A percentile compares a stretch with the other conserved stretches of the same genome.
Evolutionary conservation across 2,329 filamentous ascomycete genomes (phyloP).

Genomic region (Fusarium agapanthi): DNA sequence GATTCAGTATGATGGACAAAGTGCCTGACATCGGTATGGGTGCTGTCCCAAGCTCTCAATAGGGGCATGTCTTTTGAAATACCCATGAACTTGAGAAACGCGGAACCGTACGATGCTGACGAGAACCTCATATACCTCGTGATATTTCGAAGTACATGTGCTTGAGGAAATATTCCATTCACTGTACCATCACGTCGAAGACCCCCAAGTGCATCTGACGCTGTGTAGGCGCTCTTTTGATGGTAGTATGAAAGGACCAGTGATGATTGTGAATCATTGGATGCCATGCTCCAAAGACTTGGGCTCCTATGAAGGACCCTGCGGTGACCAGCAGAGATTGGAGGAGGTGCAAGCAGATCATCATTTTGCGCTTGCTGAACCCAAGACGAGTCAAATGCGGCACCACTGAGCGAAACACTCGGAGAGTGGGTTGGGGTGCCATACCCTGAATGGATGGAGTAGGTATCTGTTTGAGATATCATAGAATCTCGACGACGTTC

Average conservation of each 20-base stretch:
- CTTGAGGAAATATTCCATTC: constrained; percentile 66
- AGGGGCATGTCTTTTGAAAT: constrained; percentile 62
- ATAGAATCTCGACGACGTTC: constrained; percentile 63
- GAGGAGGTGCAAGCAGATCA: constrained; percentile 19
- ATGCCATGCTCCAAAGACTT: constrained; percentile 69
- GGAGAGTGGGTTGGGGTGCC: constrained; percentile 57
- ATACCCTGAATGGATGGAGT: constrained; percentile 59
- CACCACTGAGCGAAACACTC: constrained; percentile 41
- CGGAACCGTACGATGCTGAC: constrained; percentile 71
- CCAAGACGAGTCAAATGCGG: constrained; percentile 35
- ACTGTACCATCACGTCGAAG: constrained; percentile 63
- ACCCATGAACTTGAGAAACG: constrained; percentile 70
- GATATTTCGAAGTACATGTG: constrained; percentile 69
- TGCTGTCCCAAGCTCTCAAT: constrained; percentile 54
- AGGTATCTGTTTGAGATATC: constrained; percentile 65
- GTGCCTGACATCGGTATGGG: constrained; percentile 68
- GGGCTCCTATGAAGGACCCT: constrained; percentile 50
- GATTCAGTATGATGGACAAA: constrained; percentile 71
- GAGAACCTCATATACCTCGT: constrained; percentile 73
- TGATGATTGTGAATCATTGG: constrained; percentile 64
- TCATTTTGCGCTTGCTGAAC: constrained; percentile 25
- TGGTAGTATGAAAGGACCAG: constrained; percentile 60
- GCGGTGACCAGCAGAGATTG: constrained; percentile 37
- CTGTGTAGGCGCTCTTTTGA: constrained; percentile 58
- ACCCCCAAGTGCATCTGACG: constrained; percentile 57